Evolutionary conservation across 2,329 filamentous ascomycete genomes (phyloP).

Genomic region (Pseudohalonectria lignicola): DNA sequence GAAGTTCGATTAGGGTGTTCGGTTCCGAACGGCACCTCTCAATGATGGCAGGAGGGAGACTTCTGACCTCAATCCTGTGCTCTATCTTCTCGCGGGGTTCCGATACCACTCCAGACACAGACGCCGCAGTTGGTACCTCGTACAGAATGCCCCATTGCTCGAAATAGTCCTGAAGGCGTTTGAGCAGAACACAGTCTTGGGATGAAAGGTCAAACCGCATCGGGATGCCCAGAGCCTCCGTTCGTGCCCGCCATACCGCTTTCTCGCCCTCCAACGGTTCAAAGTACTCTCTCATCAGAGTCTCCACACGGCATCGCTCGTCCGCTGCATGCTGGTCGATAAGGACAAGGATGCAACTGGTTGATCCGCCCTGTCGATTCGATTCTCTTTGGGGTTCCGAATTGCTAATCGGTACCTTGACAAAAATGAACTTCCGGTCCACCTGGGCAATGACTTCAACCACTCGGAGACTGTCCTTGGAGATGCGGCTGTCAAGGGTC

Average conservation of each 20-base stretch:
- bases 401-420: constrained; percentile 50
- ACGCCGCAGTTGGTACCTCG: constrained; percentile 15
- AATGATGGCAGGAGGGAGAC: constrained; percentile 59
- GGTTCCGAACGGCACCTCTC: constrained; percentile 69
- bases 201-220: constrained; percentile 54
- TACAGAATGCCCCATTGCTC: constrained; percentile 65
- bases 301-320: constrained; percentile 73
- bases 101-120: neutral
- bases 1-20: constrained; percentile 57
- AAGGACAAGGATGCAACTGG: constrained; percentile 46
- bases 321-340: constrained; percentile 94
- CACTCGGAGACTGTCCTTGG: constrained; percentile 44
- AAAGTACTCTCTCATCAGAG: constrained; percentile 49
- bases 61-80: constrained; percentile 25
- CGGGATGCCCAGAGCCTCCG: constrained; percentile 34
- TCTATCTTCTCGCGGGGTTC: neutral
- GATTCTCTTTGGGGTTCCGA: no score
- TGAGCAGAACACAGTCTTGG: constrained; percentile 50
- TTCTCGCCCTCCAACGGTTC: neutral
- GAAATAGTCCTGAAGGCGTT: constrained; percentile 44
- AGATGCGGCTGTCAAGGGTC: constrained; percentile 36
- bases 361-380: no score
- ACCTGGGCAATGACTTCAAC: constrained; percentile 71
- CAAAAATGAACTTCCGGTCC: constrained; percentile 79
- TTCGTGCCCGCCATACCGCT: constrained; percentile 11